Conservation (phyloP, 2,329 filamentous ascomycete species). For the Arthrobotrys musiformis region DNA sequence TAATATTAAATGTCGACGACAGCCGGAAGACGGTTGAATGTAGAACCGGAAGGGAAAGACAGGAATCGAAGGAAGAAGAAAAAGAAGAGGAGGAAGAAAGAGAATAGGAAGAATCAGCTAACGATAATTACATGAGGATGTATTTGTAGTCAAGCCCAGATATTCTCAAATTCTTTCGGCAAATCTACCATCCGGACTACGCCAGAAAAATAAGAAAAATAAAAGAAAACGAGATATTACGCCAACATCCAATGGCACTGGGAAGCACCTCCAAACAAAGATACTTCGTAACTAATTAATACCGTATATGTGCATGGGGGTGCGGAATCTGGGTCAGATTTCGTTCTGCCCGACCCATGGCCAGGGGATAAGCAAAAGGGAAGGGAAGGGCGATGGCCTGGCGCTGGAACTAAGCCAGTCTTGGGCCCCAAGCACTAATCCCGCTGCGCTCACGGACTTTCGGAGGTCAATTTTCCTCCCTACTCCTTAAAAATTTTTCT, state of each 20-base stretch:
- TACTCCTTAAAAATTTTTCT: slow-evolving; percentile 11
- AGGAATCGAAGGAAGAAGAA: not conserved
- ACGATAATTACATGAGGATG: not conserved
- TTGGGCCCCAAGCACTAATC: slow-evolving; percentile 10
- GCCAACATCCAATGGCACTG: slow-evolving; percentile 32
- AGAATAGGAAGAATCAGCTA: not conserved
- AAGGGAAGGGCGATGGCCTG: slow-evolving; percentile 2
- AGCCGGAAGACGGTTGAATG: not conserved
- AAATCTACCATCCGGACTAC: slow-evolving; percentile 43
- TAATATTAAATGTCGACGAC: not conserved
- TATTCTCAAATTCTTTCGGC: slow-evolving; percentile 35
- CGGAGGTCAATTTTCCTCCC: slow-evolving; percentile 22
- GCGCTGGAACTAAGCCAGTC: slow-evolving; percentile 3
- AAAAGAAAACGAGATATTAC: slow-evolving; percentile 43
- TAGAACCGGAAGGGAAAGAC: not conserved
- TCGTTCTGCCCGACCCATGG: slow-evolving; percentile 4
- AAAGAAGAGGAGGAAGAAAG: not conserved
- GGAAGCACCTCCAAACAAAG: not conserved
- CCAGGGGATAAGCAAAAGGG: slow-evolving; percentile 27
- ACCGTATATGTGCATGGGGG: slow-evolving; percentile 7
- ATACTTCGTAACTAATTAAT: too few relatives aligned
- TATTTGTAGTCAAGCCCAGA: slow-evolving; percentile 13
- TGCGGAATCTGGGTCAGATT: slow-evolving; percentile 22
- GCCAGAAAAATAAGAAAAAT: too few relatives aligned
- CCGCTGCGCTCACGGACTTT: slow-evolving; percentile 28